Base-by-base conservation (phyloP, 768 basidiomycete species). In the Chalciporus chontae region DNA sequence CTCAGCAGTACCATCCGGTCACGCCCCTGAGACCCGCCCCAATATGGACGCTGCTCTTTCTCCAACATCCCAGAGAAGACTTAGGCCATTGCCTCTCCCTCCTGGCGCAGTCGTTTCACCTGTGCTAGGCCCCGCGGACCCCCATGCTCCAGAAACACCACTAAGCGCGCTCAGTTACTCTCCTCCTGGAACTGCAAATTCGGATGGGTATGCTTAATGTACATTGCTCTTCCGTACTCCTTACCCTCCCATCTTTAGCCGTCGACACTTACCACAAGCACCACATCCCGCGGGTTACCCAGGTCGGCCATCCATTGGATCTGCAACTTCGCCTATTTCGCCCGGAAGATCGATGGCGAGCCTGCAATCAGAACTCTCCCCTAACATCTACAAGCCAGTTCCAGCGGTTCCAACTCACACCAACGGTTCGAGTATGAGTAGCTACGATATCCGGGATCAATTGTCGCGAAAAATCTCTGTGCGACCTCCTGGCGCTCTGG, bases 341-440 rank as follows among this genome's bases (percentile, higher is more conserved):
- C n/a, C 50, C 14, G 53, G 45, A 21, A 69, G 48, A 50, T 52
- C 52, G 15, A n/a, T 38, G 23, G 15, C 21, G 24, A 46, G 38
- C 44, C 43, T 45, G 18, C 63, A 53, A 32, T 44, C 61, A 3
- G 66, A 68, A 19, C 8, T 46, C 14, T 15, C 17, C 4, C 55
- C 57, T 1, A 68, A 66, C 27, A 36, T 69, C 14, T 54, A 66
- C 53, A 68, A 68, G 47, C 66, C 66, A 11, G 66, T 68, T 4
- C 66, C 66, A 7, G 58, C 66, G 2, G 56, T 68, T 9, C 66
- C 66, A 2, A 27, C 45, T 6, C 49, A 50, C 17, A 7, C 43
- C 5, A 60, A 60, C 6, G 19, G 34, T 13, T 40, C 45, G 17
- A 48, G 40, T 4, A 19, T 29, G 4, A 65, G 63, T 38, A 55